Evolutionary conservation across 2,329 filamentous ascomycete species (phyloP).

Genomic region (Fusarium domesticum): DNA sequence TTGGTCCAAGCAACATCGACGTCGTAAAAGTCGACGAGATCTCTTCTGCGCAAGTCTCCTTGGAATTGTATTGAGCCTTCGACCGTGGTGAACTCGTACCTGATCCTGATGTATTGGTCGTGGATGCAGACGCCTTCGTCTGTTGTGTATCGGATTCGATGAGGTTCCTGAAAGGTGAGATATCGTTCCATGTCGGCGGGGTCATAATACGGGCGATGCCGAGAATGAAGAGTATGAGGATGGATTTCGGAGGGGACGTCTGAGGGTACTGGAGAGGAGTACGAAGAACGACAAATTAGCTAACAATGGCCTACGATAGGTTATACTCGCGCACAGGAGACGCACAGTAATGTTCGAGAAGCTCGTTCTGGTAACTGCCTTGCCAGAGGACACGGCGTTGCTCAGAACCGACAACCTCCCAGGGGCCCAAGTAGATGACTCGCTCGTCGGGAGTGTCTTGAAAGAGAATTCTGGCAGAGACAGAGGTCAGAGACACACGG

Average conservation of each 20-base stretch:
- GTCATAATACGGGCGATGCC: constrained; percentile 50
- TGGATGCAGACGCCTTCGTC: constrained; percentile 46
- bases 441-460: constrained; percentile 48
- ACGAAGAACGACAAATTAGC: constrained; percentile 5
- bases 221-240: constrained; percentile 49
- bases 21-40: constrained; percentile 51
- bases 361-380: constrained; percentile 51
- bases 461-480: constrained; percentile 44
- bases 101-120: constrained; percentile 47
- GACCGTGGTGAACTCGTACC: constrained; percentile 50
- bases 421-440: constrained; percentile 52
- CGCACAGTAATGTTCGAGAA: constrained; percentile 51
- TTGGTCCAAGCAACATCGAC: constrained; percentile 54
- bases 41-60: constrained; percentile 46
- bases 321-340: constrained; percentile 6
- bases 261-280: constrained; percentile 41
- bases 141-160: constrained; percentile 48
- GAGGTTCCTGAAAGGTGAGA: constrained; percentile 46
- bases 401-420: constrained; percentile 48
- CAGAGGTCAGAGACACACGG: constrained; percentile 22
- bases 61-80: constrained; percentile 49
- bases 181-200: constrained; percentile 49
- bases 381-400: constrained; percentile 51
- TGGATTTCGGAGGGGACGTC: constrained; percentile 43
- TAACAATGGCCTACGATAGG: constrained; percentile 3